phyloP scores from a whole-genome alignment of 805 yeast species.

The Pichia manshurica region DNA sequence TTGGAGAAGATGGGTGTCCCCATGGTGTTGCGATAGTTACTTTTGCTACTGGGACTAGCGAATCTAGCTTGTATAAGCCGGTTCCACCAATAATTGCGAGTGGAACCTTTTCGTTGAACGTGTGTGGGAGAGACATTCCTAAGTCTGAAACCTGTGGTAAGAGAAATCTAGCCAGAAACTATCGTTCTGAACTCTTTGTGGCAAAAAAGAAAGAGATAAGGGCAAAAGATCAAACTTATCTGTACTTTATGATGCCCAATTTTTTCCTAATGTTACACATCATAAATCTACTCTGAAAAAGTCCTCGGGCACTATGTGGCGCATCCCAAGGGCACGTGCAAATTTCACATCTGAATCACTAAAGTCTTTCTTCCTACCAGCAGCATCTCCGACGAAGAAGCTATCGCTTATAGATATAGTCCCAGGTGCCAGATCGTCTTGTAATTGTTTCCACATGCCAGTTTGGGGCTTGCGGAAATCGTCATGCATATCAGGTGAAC shows the following conservation, averaged over 20 bases:
- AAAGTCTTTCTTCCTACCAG: conserved; percentile 74
- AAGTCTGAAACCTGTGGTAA: not conserved
- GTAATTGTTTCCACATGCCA: conserved; percentile 70
- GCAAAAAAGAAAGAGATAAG: no score
- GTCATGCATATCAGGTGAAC: conserved; percentile 28
- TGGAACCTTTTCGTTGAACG: conserved; percentile 59
- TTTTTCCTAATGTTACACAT: no score
- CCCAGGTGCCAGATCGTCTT: conserved; percentile 30
- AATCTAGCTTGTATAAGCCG: conserved; percentile 85
- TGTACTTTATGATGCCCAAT: no score
- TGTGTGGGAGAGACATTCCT: conserved; percentile 35
- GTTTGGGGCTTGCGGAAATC: conserved; percentile 63
- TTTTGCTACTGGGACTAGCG: conserved; percentile 79
- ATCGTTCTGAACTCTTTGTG: no score
- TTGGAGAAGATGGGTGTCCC: conserved; percentile 94
- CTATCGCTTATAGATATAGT: not conserved
- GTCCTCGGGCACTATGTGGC: conserved; percentile 64
- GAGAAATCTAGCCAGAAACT: no score
- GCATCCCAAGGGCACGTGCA: conserved; percentile 52
- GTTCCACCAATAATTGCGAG: conserved; percentile 97
- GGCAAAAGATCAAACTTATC: no score
- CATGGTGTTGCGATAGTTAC: conserved; percentile 87
- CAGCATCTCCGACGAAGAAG: conserved; percentile 93
- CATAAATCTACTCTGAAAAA: conserved; percentile 13
- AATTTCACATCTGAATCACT: conserved; percentile 73